These are phyloP conservation scores for sunflower (Helianthus annuus) DNA, from an alignment of 129 eudicot species.

Conservation along the genomic window HanXRQr2.0-SUNRISE NC_035447.2:1129341-1129840, in stretches of 20 bases:
- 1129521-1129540: conserved; percentile 23
- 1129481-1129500: conserved; percentile 12
- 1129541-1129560: conserved; percentile 17
- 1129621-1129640: conserved; percentile 23
- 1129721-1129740: conserved; percentile 19
- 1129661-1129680: conserved; percentile 5
- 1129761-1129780: neutral
- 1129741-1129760: conserved; percentile 23
- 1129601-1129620: conserved; percentile 19
- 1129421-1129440: conserved; percentile 17
- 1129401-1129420: neutral
- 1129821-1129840: neutral
- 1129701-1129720: conserved; percentile 23
- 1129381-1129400: conserved; percentile 17
- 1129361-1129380: conserved; percentile 32
- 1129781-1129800: neutral
- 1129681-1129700: conserved; percentile 11
- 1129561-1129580: conserved; percentile 15
- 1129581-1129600: conserved; percentile 3
- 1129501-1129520: conserved; percentile 25
- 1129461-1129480: conserved; percentile 8
- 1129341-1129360: conserved; percentile 16
- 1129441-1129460: conserved; percentile 15
- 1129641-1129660: conserved; percentile 18
- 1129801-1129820: neutral